phyloP scores from a whole-genome alignment of 495 filamentous ascomycete species.

The Aspergillus coremiiformis region DNA sequence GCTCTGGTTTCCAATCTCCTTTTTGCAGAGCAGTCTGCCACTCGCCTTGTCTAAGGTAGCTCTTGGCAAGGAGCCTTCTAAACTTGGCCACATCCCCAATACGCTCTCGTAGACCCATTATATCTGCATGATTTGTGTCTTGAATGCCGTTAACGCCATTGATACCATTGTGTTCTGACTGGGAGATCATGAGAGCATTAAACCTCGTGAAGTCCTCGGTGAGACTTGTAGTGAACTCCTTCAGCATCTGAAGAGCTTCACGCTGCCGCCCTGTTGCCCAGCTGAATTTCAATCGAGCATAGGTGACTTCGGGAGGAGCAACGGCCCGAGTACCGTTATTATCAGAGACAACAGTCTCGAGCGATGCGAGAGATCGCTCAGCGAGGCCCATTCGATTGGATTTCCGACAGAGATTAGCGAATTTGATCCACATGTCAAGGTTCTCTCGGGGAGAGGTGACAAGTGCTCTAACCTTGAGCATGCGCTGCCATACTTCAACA shows the following conservation, averaged over 20 bases:
- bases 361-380: conserved; percentile 83
- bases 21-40: conserved; percentile 80
- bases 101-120: conserved; percentile 31
- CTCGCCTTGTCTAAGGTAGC: conserved; percentile 89
- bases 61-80: conserved; percentile 80
- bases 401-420: conserved; percentile 94
- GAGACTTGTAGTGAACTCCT: conserved; percentile 71
- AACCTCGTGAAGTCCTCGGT: conserved; percentile 64
- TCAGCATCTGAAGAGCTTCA: conserved; percentile 68
- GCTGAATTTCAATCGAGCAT: conserved; percentile 88
- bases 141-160: conserved; percentile 57
- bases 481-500: conserved; percentile 96
- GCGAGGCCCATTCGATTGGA: conserved; percentile 91
- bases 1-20: conserved; percentile 78
- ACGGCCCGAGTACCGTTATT: conserved; percentile 43
- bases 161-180: conserved; percentile 33
- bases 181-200: conserved; percentile 45
- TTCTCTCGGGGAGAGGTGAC: conserved; percentile 88
- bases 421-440: conserved; percentile 98
- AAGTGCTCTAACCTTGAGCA: conserved; percentile 88
- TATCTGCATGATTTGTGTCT: conserved; percentile 37
- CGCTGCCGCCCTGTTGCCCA: conserved; percentile 73
- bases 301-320: conserved; percentile 71
- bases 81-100: conserved; percentile 39
- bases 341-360: conserved; percentile 57